Percentiles rank a stretch among this genome's conserved stretches.
These are phyloP conservation scores for Dendrobium huoshanense DNA, from an alignment of 106 monocot species.

Conservation along the genomic window DNA sequence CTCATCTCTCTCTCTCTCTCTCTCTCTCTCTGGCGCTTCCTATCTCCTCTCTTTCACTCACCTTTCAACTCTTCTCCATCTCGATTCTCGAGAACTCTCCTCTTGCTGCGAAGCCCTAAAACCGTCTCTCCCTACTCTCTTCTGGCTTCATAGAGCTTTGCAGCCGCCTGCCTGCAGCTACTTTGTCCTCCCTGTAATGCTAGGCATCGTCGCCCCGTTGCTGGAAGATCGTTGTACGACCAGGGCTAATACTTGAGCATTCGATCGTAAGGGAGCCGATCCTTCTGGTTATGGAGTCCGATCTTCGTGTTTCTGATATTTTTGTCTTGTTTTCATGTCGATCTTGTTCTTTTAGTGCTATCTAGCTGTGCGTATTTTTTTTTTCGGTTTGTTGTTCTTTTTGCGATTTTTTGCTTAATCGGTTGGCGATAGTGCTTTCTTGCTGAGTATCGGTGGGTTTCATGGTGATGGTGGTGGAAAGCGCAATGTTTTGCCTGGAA, in stretches of 20 bases:
- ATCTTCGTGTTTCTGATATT: constrained; percentile 5
- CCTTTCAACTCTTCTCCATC: neutral
- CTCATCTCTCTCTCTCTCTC: constrained; percentile 4
- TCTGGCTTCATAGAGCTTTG: neutral
- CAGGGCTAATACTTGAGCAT: neutral
- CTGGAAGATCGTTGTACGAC: constrained; percentile 5
- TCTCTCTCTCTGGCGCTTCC: neutral
- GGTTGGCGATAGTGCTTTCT: neutral
- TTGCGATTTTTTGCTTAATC: neutral
- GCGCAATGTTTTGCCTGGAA: neutral
- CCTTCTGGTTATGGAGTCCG: constrained; percentile 11
- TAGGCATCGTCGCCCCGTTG: neutral
- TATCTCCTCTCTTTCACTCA: too few relatives aligned
- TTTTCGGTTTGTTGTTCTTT: neutral
- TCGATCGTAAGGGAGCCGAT: constrained; percentile 22
- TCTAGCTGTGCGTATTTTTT: neutral
- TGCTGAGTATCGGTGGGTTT: neutral
- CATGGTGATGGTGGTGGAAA: neutral
- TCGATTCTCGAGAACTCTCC: constrained; percentile 6
- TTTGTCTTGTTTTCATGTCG: neutral
- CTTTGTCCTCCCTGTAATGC: constrained; percentile 4
- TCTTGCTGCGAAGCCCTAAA: constrained; percentile 3
- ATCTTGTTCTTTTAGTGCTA: constrained; percentile 8
- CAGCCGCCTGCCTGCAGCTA: neutral
- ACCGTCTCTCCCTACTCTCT: neutral